Conservation (phyloP, 108 stramenopile genomes). For the Cyclotella sp. region DNA sequence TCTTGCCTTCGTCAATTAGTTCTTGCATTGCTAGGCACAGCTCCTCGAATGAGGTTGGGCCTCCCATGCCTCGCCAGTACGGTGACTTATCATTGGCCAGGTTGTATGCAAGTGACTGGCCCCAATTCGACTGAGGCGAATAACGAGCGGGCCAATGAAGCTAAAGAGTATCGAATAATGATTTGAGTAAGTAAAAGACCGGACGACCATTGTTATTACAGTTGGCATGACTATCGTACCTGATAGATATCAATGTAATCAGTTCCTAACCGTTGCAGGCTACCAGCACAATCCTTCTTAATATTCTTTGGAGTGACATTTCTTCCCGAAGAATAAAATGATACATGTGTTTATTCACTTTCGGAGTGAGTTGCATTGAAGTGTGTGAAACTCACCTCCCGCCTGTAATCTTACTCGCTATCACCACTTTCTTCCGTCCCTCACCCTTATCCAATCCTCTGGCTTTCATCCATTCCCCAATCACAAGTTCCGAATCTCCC, state of each 20-base stretch:
- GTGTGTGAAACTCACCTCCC: slow-evolving; percentile 46
- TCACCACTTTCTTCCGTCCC: slow-evolving; percentile 72
- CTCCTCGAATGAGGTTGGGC: slow-evolving; percentile 86
- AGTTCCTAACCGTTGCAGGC: slow-evolving; percentile 74
- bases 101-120: slow-evolving; percentile 82
- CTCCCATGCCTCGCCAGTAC: slow-evolving; percentile 70
- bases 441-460: slow-evolving; percentile 59
- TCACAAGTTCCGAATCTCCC: slow-evolving; percentile 81
- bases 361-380: background rate
- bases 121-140: slow-evolving; percentile 89
- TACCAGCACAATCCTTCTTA: slow-evolving; percentile 61
- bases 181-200: background rate
- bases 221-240: background rate
- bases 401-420: slow-evolving; percentile 91
- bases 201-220: background rate
- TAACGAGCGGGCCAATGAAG: slow-evolving; percentile 91
- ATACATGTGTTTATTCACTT: background rate
- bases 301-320: slow-evolving; percentile 62
- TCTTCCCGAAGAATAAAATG: background rate
- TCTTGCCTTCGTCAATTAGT: slow-evolving; percentile 84
- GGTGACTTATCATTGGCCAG: slow-evolving; percentile 60
- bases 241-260: slow-evolving; percentile 90
- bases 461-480: slow-evolving; percentile 86
- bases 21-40: slow-evolving; percentile 83
- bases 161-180: background rate